Percentiles rank a stretch among this genome's conserved stretches.
These are phyloP conservation scores for Beauveria rudraprayagi DNA, from an alignment of 2,329 filamentous ascomycete species.

Conservation along the genomic window DNA sequence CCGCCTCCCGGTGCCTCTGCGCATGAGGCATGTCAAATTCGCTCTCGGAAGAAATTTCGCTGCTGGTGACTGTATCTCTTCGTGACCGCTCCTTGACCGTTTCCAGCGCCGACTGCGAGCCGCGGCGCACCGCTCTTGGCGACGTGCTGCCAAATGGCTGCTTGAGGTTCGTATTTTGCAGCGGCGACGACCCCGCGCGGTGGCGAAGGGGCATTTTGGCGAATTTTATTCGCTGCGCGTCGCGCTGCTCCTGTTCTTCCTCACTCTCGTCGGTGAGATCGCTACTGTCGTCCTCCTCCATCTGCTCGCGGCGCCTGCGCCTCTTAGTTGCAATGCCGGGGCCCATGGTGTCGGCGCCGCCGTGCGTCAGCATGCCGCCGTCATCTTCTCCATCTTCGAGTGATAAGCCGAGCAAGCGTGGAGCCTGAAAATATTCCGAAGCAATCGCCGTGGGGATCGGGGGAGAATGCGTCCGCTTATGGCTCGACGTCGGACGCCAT, in stretches of 20 bases:
- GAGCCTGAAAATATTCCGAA: conserved; percentile 75
- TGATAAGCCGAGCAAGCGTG: conserved; percentile 53
- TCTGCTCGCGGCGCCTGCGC: conserved; percentile 59
- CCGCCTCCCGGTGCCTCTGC: conserved; percentile 54
- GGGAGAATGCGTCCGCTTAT: conserved; percentile 78
- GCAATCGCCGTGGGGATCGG: conserved; percentile 77
- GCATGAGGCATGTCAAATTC: conserved; percentile 63
- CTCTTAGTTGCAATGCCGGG: conserved; percentile 60
- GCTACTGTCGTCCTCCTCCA: conserved; percentile 80
- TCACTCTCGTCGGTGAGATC: conserved; percentile 80
- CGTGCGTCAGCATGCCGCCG: conserved; percentile 62
- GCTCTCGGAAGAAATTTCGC: conserved; percentile 76
- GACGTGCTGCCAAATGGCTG: conserved; percentile 43
- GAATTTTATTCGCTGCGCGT: conserved; percentile 88
- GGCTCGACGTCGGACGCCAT: conserved; percentile 65
- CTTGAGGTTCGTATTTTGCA: conserved; percentile 56
- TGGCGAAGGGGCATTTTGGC: conserved; percentile 87
- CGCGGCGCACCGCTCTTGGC: conserved; percentile 47
- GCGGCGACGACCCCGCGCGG: conserved; percentile 81
- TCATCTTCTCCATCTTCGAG: conserved; percentile 67
- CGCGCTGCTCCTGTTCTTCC: conserved; percentile 65
- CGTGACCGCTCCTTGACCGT: conserved; percentile 60
- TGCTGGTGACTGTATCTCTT: conserved; percentile 72
- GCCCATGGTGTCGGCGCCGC: conserved; percentile 59
- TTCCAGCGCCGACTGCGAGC: conserved; percentile 64